Evolutionary conservation across 495 filamentous ascomycete genomes (phyloP), one percentile per base, ranked within the genome.

Genomic region (Zalerion maritima): DNA sequence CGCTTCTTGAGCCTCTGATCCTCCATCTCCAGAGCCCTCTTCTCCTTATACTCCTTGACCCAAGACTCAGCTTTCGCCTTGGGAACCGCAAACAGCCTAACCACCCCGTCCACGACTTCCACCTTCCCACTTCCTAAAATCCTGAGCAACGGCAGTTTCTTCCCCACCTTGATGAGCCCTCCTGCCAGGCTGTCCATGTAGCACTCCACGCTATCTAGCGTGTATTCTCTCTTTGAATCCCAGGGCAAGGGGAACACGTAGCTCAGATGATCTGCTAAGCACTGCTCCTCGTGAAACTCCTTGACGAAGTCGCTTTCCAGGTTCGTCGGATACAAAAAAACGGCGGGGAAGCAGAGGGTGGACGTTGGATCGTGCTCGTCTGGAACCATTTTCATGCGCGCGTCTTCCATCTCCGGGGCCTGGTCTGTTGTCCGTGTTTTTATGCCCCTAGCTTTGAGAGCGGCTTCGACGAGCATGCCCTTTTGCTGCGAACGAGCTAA

Each of bases 281-380:
- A 69, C 31, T 76, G 69, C 26, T 61, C 70, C 59, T 94, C 87
- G 5, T 61, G 60, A 36, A 94, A 82, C 0, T 60, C 62, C 56
- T 92, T 93, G 51, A 97, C 68, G 43, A 97, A 92, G 43, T 97
- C 89, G 2, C 68, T 75, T 59, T 94, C 69, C 21, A 73, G 52
- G 31, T 81, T 67, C 22, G 45, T 54, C 1, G 86, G 85, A 43
- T 97, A 97, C 9, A 97, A 60, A 31, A 97, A 52, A 19, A 94
- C 62, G 0, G 73, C 60, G 0, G 89, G 89, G 35, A 94, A 78
- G n/a, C 53, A 58, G 1, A 97, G 57, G 1, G 62, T 55, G 28
- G 73, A 79, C 14, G 69, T 62, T 1, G 78, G 71, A 25, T 86
- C 81, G 4, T 77, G 52, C 25, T 80, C 71, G 35, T 93, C 78